Evolutionary conservation across 306 rosid genomes (phyloP), one percentile per base, ranked within the genome.

Genomic region (Acacia confusa): DNA sequence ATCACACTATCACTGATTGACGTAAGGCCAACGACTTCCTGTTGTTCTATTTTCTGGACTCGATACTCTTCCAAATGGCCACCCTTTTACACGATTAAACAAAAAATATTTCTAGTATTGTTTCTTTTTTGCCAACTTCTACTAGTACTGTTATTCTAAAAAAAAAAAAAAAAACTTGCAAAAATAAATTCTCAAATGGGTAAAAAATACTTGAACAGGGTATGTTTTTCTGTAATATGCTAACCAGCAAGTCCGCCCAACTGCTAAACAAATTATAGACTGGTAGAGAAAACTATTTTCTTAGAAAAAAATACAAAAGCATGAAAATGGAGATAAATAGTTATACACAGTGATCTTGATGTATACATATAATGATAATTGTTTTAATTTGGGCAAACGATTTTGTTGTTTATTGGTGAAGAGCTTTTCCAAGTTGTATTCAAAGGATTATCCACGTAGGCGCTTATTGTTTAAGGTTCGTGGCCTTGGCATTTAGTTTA

Each of bases 1-100:
- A 67, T 77, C 76, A 25, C 66, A 60, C 82, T 28, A 60, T 74
- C 76, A 48, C 34, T 45, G 40, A 2, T 3, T 48, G 78, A 78
- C 75, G 57, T 2, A 63, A 63, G 72, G 27, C 58, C 40, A 45
- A 77, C 22, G 19, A 13, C 25, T 38, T 5, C 4, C 44, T 17
- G n/a, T 1, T 58, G 58, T 13, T 28, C 30, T 10, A 2, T 22
- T 14, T 45, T 71, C 40, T 14, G 40, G 40, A 15, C 40, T 14
- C 41, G 24, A 7, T 9, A 4, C 30, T 60, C 66, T 32, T 25
- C 7, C 34, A 60, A 24, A 60, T 60, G 64, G 64, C 64, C 28
- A 22, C 64, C 24, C 1, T 57, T 7, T 4, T 5, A 7, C 2
- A 50, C 40, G 7, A 36, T 50, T 4, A 50, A 17, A 50, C 57